Conservation (phyloP, 2,329 filamentous ascomycete genomes). For the Beauveria sp. region DNA sequence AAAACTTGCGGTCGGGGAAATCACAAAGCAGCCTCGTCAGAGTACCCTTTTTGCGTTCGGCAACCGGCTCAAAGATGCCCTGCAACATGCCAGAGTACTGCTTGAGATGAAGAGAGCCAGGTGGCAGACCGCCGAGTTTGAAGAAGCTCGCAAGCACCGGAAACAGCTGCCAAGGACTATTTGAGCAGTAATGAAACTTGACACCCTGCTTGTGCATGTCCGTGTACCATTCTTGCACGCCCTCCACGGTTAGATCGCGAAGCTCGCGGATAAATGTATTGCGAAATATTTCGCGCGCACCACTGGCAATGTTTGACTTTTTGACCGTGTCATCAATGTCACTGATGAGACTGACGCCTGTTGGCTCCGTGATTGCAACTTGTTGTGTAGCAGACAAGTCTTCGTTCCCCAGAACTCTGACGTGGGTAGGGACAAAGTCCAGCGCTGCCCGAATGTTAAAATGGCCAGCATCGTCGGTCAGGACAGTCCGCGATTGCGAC, state of each 20-base stretch:
- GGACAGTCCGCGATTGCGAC: constrained; percentile 76
- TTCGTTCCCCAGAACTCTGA: constrained; percentile 80
- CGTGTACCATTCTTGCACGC: constrained; percentile 85
- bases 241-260: constrained; percentile 71
- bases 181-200: constrained; percentile 94
- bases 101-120: constrained; percentile 89
- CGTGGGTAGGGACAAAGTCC: constrained; percentile 84
- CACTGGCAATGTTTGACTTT: constrained; percentile 79
- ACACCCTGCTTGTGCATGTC: constrained; percentile 73
- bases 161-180: constrained; percentile 96
- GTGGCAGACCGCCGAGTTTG: constrained; percentile 68
- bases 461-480: constrained; percentile 83
- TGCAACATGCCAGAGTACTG: constrained; percentile 96
- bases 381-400: constrained; percentile 73
- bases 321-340: constrained; percentile 98
- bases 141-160: constrained; percentile 85
- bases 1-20: constrained; percentile 82
- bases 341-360: constrained; percentile 85
- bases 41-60: constrained; percentile 85
- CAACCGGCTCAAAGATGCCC: constrained; percentile 95
- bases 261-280: constrained; percentile 92
- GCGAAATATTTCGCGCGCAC: constrained; percentile 88
- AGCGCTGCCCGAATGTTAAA: constrained; percentile 74
- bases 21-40: constrained; percentile 79
- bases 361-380: constrained; percentile 67